Percentiles rank a stretch among this genome's conserved stretches.
These are phyloP conservation scores for Fusarium denticulatum DNA, from an alignment of 2,329 filamentous ascomycete genomes.

Conservation along the genomic window DNA sequence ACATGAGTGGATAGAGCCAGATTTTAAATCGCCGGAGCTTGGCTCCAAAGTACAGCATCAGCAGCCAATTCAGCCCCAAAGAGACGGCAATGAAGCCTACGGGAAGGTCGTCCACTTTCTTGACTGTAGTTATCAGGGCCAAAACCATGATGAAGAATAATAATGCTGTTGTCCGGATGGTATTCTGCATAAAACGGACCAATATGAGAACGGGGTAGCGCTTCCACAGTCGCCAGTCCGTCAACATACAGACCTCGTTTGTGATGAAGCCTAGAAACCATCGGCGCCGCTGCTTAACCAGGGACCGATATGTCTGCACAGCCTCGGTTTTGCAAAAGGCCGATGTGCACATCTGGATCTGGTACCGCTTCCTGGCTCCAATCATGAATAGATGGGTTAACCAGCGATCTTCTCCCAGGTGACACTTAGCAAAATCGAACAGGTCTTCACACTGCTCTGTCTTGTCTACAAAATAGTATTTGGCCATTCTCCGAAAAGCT, in stretches of 20 bases:
- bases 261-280: slow-evolving; percentile 99
- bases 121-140: slow-evolving; percentile 85
- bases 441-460: slow-evolving; percentile 94
- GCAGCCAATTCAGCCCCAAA: slow-evolving; percentile 88
- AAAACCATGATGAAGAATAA: slow-evolving; percentile 95
- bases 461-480: slow-evolving; percentile 98
- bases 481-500: slow-evolving; percentile 95
- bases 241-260: slow-evolving; percentile 98
- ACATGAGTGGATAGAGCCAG: slow-evolving; percentile 96
- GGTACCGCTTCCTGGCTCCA: slow-evolving; percentile 88
- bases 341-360: slow-evolving; percentile 97
- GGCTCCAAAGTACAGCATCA: slow-evolving; percentile 95
- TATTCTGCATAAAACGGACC: slow-evolving; percentile 94
- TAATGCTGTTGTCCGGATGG: slow-evolving; percentile 91
- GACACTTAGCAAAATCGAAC: slow-evolving; percentile 96
- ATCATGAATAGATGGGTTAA: slow-evolving; percentile 99
- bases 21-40: slow-evolving; percentile 91
- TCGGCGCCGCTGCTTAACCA: slow-evolving; percentile 92
- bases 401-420: slow-evolving; percentile 95
- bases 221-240: slow-evolving; percentile 90
- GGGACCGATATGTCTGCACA: slow-evolving; percentile 84
- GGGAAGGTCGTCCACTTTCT: slow-evolving; percentile 80
- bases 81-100: slow-evolving; percentile 95
- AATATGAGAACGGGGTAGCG: slow-evolving; percentile 87
- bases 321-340: slow-evolving; percentile 99